These are phyloP conservation scores for Blastobotrys muscicola DNA, from an alignment of 805 yeast species.

Conservation along the genomic window DNA sequence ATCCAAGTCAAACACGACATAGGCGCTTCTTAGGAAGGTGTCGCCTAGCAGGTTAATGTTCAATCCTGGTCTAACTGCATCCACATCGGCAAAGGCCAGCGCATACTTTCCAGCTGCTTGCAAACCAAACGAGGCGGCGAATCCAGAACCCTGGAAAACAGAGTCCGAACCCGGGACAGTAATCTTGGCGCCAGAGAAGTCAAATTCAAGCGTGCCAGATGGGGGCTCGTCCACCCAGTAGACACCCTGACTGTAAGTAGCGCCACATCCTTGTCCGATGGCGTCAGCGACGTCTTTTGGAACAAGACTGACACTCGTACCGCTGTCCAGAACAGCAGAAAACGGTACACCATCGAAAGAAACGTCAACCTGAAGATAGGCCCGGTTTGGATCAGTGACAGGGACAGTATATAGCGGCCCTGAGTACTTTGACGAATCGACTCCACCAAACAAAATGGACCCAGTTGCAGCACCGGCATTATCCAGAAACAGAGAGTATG, in stretches of 20 bases:
- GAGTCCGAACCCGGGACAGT: slow-evolving; percentile 19
- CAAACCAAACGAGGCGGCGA: too few species aligned
- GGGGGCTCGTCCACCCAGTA: slow-evolving; percentile 8
- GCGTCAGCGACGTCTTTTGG: slow-evolving; percentile 26
- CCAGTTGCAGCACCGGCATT: slow-evolving; percentile 27
- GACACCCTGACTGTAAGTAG: slow-evolving; percentile 16
- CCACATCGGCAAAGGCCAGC: slow-evolving; percentile 23
- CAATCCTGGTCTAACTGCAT: too few species aligned
- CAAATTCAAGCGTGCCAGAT: slow-evolving; percentile 10
- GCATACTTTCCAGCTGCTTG: slow-evolving; percentile 20
- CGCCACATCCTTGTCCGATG: too few species aligned
- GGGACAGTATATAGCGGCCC: slow-evolving; percentile 32
- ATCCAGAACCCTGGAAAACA: slow-evolving; percentile 15
- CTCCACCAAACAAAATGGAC: slow-evolving; percentile 35
- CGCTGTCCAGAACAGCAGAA: slow-evolving; percentile 46
- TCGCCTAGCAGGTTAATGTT: slow-evolving; percentile 64
- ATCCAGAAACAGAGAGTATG: slow-evolving; percentile 41
- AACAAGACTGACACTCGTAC: slow-evolving; percentile 41
- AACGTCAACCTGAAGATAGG: slow-evolving; percentile 1
- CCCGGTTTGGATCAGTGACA: slow-evolving; percentile 20
- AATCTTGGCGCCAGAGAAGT: slow-evolving; percentile 20
- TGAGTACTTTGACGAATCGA: slow-evolving; percentile 18
- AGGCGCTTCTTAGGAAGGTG: slow-evolving; percentile 50
- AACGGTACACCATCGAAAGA: slow-evolving; percentile 1
- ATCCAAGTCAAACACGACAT: slow-evolving; percentile 60